A percentile compares a stretch with the other conserved stretches of the same genome.
These are phyloP conservation scores for Talaromyces amestolkiae DNA, from an alignment of 2,329 filamentous ascomycete genomes.

Conservation along the genomic window DNA sequence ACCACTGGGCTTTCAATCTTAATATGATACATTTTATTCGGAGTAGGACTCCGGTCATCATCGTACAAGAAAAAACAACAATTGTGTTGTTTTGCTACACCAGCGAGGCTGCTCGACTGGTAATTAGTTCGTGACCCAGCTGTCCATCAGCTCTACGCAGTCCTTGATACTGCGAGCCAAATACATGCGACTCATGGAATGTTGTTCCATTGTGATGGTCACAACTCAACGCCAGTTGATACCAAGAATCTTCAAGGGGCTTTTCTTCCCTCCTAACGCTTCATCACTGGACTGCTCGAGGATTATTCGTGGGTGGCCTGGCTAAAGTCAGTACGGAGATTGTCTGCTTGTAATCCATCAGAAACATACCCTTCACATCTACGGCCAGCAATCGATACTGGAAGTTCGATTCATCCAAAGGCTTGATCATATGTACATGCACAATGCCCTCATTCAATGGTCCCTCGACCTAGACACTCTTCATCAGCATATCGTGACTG, in stretches of 20 bases:
- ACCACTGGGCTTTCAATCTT: not conserved
- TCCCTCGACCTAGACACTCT: slow-evolving; percentile 65
- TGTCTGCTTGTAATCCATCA: not conserved
- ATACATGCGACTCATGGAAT: not conserved
- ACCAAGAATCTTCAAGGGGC: slow-evolving; percentile 51
- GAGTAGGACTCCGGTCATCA: not conserved
- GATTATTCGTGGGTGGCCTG: slow-evolving; percentile 45
- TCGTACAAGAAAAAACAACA: not conserved
- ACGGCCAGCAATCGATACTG: slow-evolving; percentile 78
- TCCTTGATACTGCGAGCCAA: not conserved
- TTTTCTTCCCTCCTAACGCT: slow-evolving; percentile 36
- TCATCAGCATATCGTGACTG: not conserved
- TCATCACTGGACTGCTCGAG: slow-evolving; percentile 46
- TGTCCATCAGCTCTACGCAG: not conserved
- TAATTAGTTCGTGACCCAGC: not conserved
- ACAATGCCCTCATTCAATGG: slow-evolving; percentile 71
- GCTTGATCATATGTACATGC: slow-evolving; percentile 72
- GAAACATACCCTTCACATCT: slow-evolving; percentile 64
- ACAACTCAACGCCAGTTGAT: slow-evolving; percentile 44
- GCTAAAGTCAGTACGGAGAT: not conserved
- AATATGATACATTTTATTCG: not conserved
- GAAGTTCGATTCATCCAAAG: slow-evolving; percentile 62
- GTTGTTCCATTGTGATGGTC: not conserved
- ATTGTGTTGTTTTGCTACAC: not conserved
- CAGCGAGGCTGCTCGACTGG: not conserved